Evolutionary conservation across 441 rosid species (phyloP).

Genomic region (Omphalea diandra): DNA sequence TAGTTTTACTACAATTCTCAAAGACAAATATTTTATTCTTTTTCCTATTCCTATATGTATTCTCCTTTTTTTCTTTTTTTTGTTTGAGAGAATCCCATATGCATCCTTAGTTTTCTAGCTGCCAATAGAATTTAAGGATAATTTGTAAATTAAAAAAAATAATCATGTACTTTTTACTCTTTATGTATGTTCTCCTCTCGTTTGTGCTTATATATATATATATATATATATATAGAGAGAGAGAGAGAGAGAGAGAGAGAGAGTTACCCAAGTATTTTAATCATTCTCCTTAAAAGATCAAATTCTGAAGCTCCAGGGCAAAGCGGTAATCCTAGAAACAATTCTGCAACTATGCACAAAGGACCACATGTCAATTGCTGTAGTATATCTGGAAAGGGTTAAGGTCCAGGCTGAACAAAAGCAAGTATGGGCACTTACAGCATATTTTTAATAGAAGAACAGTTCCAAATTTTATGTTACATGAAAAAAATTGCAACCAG

Average conservation of each 20-base stretch:
- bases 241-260: neutral
- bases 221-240: too few relatives aligned
- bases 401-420: constrained; percentile 39
- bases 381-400: constrained; percentile 78
- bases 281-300: constrained; percentile 94
- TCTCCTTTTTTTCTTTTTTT: too few relatives aligned
- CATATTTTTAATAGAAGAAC: neutral
- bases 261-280: constrained; percentile 84
- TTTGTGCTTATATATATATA: too few relatives aligned
- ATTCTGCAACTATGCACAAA: constrained; percentile 97
- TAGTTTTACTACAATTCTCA: too few relatives aligned
- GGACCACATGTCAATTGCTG: constrained; percentile 99
- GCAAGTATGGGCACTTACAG: neutral
- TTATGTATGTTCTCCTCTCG: too few relatives aligned
- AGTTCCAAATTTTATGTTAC: neutral
- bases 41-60: too few relatives aligned
- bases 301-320: constrained; percentile 99
- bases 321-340: constrained; percentile 95
- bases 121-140: too few relatives aligned
- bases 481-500: neutral
- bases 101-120: too few relatives aligned
- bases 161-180: too few relatives aligned
- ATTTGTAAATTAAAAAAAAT: too few relatives aligned
- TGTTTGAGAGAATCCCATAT: too few relatives aligned
- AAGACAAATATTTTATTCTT: too few relatives aligned